A percentile compares a stretch with the other conserved stretches of the same genome.
Conservation (phyloP, 2,329 filamentous ascomycete genomes). For the Daldinia sp. region DNA sequence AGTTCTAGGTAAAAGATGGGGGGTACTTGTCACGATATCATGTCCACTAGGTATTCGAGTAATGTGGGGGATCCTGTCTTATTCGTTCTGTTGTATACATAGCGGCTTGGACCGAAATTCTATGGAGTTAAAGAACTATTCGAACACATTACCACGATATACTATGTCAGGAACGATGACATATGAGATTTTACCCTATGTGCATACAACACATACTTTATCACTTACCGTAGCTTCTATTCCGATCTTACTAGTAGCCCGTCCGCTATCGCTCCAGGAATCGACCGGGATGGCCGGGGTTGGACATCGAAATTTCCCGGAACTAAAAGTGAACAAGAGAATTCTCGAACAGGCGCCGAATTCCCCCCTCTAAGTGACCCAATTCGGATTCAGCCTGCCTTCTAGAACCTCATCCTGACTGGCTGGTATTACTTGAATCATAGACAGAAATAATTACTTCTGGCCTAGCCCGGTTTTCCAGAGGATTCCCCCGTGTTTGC, state of each 20-base stretch:
- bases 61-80: constrained; percentile 6
- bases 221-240: neutral
- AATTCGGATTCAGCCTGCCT: constrained; percentile 31
- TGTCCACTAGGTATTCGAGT: constrained; percentile 10
- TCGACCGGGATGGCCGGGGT: constrained; percentile 34
- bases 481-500: constrained; percentile 32
- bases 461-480: constrained; percentile 29
- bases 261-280: constrained; percentile 35
- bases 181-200: constrained; percentile 11
- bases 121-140: constrained; percentile 13
- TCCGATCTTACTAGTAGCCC: neutral
- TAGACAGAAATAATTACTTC: constrained; percentile 22
- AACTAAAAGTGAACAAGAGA: constrained; percentile 19
- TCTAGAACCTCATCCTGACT: constrained; percentile 26
- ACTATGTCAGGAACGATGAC: constrained; percentile 3
- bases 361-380: constrained; percentile 19
- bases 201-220: neutral
- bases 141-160: constrained; percentile 14
- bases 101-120: constrained; percentile 15
- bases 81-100: constrained; percentile 8
- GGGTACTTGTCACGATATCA: constrained; percentile 22
- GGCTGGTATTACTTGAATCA: constrained; percentile 19
- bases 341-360: constrained; percentile 24
- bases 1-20: constrained; percentile 2
- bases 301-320: constrained; percentile 34